These are phyloP conservation scores for Mycena alexandri DNA, from an alignment of 768 basidiomycete genomes.

Conservation along the genomic window DNA sequence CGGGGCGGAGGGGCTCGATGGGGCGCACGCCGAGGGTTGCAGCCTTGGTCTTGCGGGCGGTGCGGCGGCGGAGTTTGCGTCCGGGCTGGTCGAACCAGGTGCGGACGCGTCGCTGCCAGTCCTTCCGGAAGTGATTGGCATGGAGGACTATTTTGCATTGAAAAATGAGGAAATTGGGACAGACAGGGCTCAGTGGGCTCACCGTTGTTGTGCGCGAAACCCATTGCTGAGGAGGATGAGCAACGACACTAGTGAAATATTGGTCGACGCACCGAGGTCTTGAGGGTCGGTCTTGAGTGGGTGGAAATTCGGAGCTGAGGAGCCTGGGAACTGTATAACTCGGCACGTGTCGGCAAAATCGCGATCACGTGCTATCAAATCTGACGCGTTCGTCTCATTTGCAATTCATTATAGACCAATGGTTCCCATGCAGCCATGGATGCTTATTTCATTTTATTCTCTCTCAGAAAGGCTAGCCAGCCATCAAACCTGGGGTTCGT, in stretches of 20 bases:
- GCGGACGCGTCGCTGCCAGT: conserved; percentile 96
- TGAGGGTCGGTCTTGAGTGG: conserved; percentile 16
- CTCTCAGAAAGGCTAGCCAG: too few species aligned
- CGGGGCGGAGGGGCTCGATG: conserved; percentile 91
- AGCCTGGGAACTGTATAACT: too few species aligned
- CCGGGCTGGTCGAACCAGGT: conserved; percentile 99
- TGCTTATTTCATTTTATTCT: too few species aligned
- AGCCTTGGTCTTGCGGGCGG: conserved; percentile 92
- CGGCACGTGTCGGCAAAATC: too few species aligned
- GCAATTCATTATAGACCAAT: too few species aligned
- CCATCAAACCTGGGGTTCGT: too few species aligned
- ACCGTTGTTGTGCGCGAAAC: conserved; percentile 88
- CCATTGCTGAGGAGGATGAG: conserved; percentile 68
- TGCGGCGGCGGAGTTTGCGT: conserved; percentile 95
- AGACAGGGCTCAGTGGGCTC: conserved; percentile 38
- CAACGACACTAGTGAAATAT: conserved; percentile 10
- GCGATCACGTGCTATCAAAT: too few species aligned
- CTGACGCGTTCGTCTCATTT: too few species aligned
- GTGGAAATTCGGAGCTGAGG: too few species aligned
- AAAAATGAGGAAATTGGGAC: conserved; percentile 1
- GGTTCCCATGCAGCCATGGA: too few species aligned
- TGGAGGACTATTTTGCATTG: conserved; percentile 75
- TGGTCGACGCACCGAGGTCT: conserved; percentile 24
- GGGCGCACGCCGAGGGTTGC: conserved; percentile 93
- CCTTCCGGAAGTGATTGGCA: conserved; percentile 97